A percentile compares a stretch with the other conserved stretches of the same genome.
Evolutionary conservation across 768 basidiomycete genomes (phyloP).

Genomic region (Russula earlei): DNA sequence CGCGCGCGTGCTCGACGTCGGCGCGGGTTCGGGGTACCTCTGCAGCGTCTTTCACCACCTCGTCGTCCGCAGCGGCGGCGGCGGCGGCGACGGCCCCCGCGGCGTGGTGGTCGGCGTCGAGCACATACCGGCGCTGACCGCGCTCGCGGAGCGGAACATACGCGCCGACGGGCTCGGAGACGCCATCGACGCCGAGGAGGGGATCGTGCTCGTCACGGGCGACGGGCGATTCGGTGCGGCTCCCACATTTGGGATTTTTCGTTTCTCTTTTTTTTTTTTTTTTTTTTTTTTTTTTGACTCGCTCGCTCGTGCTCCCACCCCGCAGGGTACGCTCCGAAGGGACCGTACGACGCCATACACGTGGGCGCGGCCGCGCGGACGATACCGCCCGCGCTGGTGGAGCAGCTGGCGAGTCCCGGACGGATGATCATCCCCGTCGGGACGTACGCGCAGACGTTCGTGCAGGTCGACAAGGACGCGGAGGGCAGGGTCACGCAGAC

Average conservation of each 20-base stretch:
- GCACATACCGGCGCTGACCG: slow-evolving; percentile 72
- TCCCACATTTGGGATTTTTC: no score
- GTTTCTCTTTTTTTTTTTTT: no score
- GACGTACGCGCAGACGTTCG: slow-evolving; percentile 42
- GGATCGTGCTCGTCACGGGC: slow-evolving; percentile 57
- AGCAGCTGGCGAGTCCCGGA: slow-evolving; percentile 68
- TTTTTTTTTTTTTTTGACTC: background rate
- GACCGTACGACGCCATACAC: slow-evolving; percentile 59
- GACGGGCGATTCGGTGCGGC: slow-evolving; percentile 75
- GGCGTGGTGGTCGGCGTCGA: slow-evolving; percentile 73
- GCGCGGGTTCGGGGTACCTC: slow-evolving; percentile 83
- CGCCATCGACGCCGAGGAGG: slow-evolving; percentile 42
- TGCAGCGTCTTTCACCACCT: slow-evolving; percentile 75
- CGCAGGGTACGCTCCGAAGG: slow-evolving; percentile 21
- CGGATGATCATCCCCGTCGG: slow-evolving; percentile 94
- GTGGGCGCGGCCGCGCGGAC: slow-evolving; percentile 86
- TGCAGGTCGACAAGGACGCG: slow-evolving; percentile 71
- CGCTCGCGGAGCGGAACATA: slow-evolving; percentile 62
- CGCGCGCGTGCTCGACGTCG: slow-evolving; percentile 77
- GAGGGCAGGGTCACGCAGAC: slow-evolving; percentile 55
- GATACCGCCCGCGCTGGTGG: slow-evolving; percentile 60
- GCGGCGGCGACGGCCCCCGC: slow-evolving; percentile 26
- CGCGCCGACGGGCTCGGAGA: slow-evolving; percentile 50
- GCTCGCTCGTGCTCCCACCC: no score
- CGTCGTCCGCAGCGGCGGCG: slow-evolving; percentile 30